Evolutionary conservation across 2,329 filamentous ascomycete species (phyloP).

Genomic region (Chaetomium sp.): DNA sequence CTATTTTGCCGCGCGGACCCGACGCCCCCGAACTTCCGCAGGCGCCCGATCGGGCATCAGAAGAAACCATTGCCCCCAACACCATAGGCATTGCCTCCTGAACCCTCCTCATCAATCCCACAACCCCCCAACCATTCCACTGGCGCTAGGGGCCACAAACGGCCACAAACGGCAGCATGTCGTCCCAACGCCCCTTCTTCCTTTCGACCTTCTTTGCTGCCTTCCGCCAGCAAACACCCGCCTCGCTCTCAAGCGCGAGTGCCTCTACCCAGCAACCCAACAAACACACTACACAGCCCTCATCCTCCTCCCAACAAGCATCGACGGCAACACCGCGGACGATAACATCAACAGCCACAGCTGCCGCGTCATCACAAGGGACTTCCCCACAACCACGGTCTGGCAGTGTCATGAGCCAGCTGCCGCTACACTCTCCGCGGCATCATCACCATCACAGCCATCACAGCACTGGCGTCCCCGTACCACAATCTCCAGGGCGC

Average conservation of each 20-base stretch:
- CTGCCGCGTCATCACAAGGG: slow-evolving; percentile 23
- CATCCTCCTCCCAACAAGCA: slow-evolving; percentile 23
- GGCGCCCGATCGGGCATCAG: background rate
- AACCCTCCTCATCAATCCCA: background rate
- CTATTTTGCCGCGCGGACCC: background rate
- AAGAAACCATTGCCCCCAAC: background rate
- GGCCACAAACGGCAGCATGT: slow-evolving; percentile 42
- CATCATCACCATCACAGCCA: slow-evolving; percentile 35
- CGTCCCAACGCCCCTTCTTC: slow-evolving; percentile 58
- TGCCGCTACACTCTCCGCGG: slow-evolving; percentile 38
- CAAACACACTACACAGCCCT: slow-evolving; percentile 42
- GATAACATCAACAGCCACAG: slow-evolving; percentile 22
- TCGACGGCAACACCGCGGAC: slow-evolving; percentile 30
- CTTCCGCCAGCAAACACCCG: slow-evolving; percentile 50
- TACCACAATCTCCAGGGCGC: slow-evolving; percentile 36
- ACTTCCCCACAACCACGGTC: slow-evolving; percentile 29
- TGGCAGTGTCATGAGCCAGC: slow-evolving; percentile 37
- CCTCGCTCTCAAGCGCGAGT: slow-evolving; percentile 32
- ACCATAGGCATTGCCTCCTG: background rate
- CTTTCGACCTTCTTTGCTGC: slow-evolving; percentile 59
- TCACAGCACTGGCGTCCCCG: slow-evolving; percentile 43
- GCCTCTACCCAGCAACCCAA: slow-evolving; percentile 41
- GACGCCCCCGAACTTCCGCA: background rate
- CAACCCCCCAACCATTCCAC: background rate
- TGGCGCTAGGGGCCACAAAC: background rate